Evolutionary conservation across 371 early-diverging fungal genomes (phyloP).

Genomic region (Mucor irregularis): DNA sequence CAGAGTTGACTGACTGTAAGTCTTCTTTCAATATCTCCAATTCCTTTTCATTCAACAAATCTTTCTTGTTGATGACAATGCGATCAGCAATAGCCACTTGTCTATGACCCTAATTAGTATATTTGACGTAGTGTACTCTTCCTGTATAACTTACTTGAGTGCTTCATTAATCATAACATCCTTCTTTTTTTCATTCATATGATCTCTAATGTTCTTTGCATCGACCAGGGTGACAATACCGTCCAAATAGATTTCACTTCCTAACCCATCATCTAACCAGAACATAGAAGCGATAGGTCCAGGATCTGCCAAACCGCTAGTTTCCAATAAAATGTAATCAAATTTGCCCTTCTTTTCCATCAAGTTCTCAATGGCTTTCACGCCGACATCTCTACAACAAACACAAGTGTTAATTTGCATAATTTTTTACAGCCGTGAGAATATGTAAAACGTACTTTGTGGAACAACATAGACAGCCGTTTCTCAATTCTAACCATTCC

Average conservation of each 20-base stretch:
- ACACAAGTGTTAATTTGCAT: background rate
- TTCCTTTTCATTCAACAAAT: constrained; percentile 63
- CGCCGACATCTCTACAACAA: constrained; percentile 79
- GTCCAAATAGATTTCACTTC: constrained; percentile 87
- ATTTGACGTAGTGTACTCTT: background rate
- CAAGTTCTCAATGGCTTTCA: constrained; percentile 92
- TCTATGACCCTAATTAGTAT: constrained; percentile 47
- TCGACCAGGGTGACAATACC: constrained; percentile 95
- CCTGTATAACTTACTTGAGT: constrained; percentile 48
- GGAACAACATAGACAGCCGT: constrained; percentile 97
- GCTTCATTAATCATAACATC: constrained; percentile 72
- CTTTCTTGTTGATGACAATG: constrained; percentile 93
- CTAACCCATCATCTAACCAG: constrained; percentile 95
- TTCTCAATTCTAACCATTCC: constrained; percentile 96
- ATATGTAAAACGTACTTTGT: constrained; percentile 66
- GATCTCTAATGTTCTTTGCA: constrained; percentile 73
- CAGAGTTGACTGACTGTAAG: constrained; percentile 59
- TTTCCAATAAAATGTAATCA: constrained; percentile 95
- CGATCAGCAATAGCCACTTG: constrained; percentile 96
- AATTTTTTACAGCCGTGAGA: background rate
- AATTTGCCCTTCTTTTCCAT: constrained; percentile 89
- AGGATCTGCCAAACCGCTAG: constrained; percentile 83
- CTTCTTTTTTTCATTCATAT: constrained; percentile 53
- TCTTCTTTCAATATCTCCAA: constrained; percentile 53
- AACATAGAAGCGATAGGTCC: constrained; percentile 94